Evolutionary conservation across 257 asterid genomes (phyloP), one percentile per base, ranked within the genome.

Genomic region (Solanum rostratum): DNA sequence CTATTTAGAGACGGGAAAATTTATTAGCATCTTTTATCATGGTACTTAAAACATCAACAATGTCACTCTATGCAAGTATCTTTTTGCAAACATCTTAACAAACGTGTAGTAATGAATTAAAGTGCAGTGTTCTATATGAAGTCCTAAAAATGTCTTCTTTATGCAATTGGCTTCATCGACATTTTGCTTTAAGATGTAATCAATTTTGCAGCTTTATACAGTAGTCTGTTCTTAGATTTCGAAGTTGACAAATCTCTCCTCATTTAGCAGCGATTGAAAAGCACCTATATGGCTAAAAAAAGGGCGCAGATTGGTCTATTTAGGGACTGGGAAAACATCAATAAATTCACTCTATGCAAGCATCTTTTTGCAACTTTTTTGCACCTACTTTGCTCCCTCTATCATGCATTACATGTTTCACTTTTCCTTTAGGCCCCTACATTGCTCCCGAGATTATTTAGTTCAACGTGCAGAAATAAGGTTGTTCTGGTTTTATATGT

Each of bases 121-220:
- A 98, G 98, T 93, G 30, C 29, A 84, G 55, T 12, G 63, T 71
- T 83, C 70, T 68, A 33, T 59, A 3, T 50, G 18, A 52, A 16
- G 30, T 83, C 6, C 27, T 63, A 13, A 29, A 4, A 63, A 18
- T 19, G 0, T 6, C 20, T 63, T 63, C 29, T 3, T 63, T 62
- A 62, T 62, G 19, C 37, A 19, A 55, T 19, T 19, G 62, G 10
- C 27, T 22, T 62, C 20, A 2, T 62, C 16, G 1, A 11, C 9
- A 11, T 60, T 60, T 24, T 24, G 27, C 70, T 24, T 50, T 50
- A 0, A 2, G 69, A 11, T 22, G 6, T 62, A 22, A 10, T 60
- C 37, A 60, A 24, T 60, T 10, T 60, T 24, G 37, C 69, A 50
- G 19, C 19, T 62, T 22, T 62, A 22, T 16, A 55, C 3, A 55